Base-by-base conservation (phyloP, 176 grass and related monocot genomes). In the Cocos nucifera region DNA sequence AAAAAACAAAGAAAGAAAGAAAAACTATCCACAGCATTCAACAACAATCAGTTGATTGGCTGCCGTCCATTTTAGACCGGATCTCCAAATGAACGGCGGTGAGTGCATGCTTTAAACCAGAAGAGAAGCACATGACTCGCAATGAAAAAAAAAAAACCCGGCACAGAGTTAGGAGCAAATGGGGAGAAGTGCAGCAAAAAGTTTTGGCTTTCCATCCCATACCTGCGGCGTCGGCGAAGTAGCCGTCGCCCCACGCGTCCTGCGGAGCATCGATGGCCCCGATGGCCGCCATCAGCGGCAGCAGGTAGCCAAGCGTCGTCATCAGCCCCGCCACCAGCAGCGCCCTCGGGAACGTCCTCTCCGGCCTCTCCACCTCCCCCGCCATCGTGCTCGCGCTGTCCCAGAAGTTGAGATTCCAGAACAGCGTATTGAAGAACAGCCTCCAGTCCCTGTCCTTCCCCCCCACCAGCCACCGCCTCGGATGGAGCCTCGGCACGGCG, bases 381-480 rank as follows among this genome's bases (percentile, higher is more conserved):
- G 89, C 89, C 84, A 94, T 88, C 21, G 89, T 88, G 64, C 80
- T 85, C 39, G 72, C 89, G 52, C 72, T 94, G 67, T 94, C 89
- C 89, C 89, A 94, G 67, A 82, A 94, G 58, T 94, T 94, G 57
- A 94, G 73, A 49, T 94, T 94, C 89, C 89, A 94, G 55, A 94
- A 94, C 4, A 94, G 56, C 4, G 89, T 94, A 80, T 94, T 94
- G 68, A 94, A 85, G 72, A 88, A 94, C 21, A 85, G 57, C 51
- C 82, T 87, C 89, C 80, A 82, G 50, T 94, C 74, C 80, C 64
- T 84, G 3, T 51, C 15, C n/a, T 19, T 50, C 17, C 84, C 71
- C 22, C 54, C 24, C 9, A 14, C 52, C 63, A 71, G 51, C 89
- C 89, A 94, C 56, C 89, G 39, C 6, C 51, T 35, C 19, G 80